These are phyloP conservation scores for Mycena maculata DNA, from an alignment of 768 basidiomycete species.

Conservation along the genomic window DNA sequence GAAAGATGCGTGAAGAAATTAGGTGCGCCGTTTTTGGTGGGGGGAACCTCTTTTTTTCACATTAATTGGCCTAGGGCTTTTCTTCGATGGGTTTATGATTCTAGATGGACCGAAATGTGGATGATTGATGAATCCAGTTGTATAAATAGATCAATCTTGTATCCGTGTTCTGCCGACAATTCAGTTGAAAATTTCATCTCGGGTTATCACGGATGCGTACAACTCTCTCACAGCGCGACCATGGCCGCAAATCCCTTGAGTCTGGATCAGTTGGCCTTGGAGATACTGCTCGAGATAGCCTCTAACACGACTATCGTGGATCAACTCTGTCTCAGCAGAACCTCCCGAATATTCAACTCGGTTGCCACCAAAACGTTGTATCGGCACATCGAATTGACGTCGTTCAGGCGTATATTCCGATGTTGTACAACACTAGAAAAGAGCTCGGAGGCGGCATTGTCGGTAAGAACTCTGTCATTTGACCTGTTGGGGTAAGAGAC, in stretches of 20 bases:
- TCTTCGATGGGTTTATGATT: constrained; percentile 25
- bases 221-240: background rate
- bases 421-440: background rate
- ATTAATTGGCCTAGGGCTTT: background rate
- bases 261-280: background rate
- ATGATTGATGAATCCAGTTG: no score
- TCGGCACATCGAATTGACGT: constrained; percentile 13
- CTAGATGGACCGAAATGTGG: no score
- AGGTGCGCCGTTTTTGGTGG: background rate
- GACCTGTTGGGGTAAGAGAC: constrained; percentile 1
- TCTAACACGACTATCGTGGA: background rate
- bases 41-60: background rate
- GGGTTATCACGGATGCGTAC: no score
- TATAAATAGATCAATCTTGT: no score
- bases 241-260: background rate
- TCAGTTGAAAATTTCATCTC: constrained; percentile 9
- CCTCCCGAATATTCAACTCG: constrained; percentile 1
- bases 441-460: background rate
- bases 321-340: background rate
- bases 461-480: background rate
- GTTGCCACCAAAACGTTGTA: constrained; percentile 7
- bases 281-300: constrained; percentile 12
- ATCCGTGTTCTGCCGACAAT: no score
- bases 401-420: constrained; percentile 1
- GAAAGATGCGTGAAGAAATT: constrained; percentile 21